Evolutionary conservation across 129 eudicot species (phyloP), one percentile per base, ranked within the genome.

Genomic region (Mikania micrantha): DNA sequence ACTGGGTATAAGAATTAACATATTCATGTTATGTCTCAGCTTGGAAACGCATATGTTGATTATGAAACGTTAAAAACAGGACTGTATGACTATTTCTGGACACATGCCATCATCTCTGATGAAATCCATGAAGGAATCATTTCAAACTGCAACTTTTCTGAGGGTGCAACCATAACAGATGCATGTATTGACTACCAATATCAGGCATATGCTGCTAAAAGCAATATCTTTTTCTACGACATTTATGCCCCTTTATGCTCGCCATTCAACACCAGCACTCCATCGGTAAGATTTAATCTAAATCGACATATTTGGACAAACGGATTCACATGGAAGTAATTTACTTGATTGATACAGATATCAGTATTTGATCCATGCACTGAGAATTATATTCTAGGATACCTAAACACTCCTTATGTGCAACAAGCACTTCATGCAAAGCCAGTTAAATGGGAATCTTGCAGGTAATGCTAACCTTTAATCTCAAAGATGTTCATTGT

Each of bases 351-450:
- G 35, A 56, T 63, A 64, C 83, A 85, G 91, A 21, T 63, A 64
- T 74, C 86, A 9, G 66, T 16, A 25, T 88, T 74, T 59, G 95
- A 88, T 82, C 95, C 91, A 31, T 85, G 95, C 81, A 68, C 88
- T 0, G 71, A 44, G 16, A 35, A 75, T 1, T 88, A 88, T 64
- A 77, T 70, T 38, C 15, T 4, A 9, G 10, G 39, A 16, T 88
- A 84, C 78, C 68, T 88, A 39, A 88, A 88, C 81, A 80, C 73
- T 52, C 82, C 80, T 31, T 71, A 59, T 25, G 95, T 87, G 32
- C 89, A 83, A 56, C 75, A 82, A 13, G 71, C 85, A 7, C 77
- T 87, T 69, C 91, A 88, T 63, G 95, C 85, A 45, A 81, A 76
- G 42, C 90, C 83, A 0, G 72, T 64, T 57, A 20, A 70, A 10